Percentiles rank a stretch among this genome's conserved stretches.
phyloP scores from a whole-genome alignment of 495 filamentous ascomycete genomes.

The Penicillium cataractarum region DNA sequence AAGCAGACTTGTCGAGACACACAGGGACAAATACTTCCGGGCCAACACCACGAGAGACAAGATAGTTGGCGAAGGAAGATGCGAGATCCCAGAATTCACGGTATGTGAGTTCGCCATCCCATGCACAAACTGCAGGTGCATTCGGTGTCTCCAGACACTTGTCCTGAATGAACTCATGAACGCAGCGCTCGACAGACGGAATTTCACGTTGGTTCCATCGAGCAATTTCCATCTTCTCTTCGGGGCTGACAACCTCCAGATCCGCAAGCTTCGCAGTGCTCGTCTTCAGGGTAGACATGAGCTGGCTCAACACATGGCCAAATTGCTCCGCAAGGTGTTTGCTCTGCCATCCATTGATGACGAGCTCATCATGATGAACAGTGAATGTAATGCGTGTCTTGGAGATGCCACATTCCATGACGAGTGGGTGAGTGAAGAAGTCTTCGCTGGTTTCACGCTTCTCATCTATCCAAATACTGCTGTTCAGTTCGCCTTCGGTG shows the following conservation, averaged over 20 bases:
- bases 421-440: slow-evolving; percentile 55
- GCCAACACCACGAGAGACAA: slow-evolving; percentile 50
- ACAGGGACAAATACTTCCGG: slow-evolving; percentile 57
- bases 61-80: slow-evolving; percentile 40
- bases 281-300: slow-evolving; percentile 32
- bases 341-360: slow-evolving; percentile 42
- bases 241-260: slow-evolving; percentile 38
- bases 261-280: slow-evolving; percentile 33
- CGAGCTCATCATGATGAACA: slow-evolving; percentile 43
- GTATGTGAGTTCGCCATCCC: slow-evolving; percentile 51
- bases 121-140: slow-evolving; percentile 43
- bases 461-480: slow-evolving; percentile 46
- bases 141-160: slow-evolving; percentile 33
- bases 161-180: slow-evolving; percentile 50
- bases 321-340: slow-evolving; percentile 40
- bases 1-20: slow-evolving; percentile 60
- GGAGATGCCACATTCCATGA: slow-evolving; percentile 48
- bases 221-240: slow-evolving; percentile 38
- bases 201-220: slow-evolving; percentile 38
- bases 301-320: slow-evolving; percentile 37
- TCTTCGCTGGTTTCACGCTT: slow-evolving; percentile 48
- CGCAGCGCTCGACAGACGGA: slow-evolving; percentile 41
- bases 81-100: slow-evolving; percentile 40
- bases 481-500: slow-evolving; percentile 31
- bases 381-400: slow-evolving; percentile 34